Base-by-base conservation (phyloP, 1,139 yeast genomes). In the Magnusiomyces tetraspermus region DNA sequence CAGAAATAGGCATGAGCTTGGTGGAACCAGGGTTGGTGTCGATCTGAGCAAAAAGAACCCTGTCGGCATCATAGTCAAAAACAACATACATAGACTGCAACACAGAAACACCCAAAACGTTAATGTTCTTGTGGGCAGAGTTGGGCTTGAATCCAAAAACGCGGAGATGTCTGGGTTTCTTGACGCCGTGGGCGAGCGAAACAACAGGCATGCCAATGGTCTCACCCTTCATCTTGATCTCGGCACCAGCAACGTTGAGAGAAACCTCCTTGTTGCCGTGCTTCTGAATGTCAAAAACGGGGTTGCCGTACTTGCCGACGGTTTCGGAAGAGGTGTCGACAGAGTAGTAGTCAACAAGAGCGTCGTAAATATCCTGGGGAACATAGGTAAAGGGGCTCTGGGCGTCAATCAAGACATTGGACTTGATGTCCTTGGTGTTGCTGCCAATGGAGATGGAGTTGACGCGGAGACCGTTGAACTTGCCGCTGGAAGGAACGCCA, bases 11-110 rank as follows among this genome's bases (percentile, higher is more conserved):
- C 19, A 26, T 30, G 17, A 43, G 13, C 5, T 17, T 3, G 13
- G 46, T 26, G 21, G 46, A 17, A 6, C 46, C 46, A n/a, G 46
- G 46, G 23, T 17, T 26, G 13, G 22, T 17, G 36, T 43, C 24
- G 21, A 30, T 30, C 46, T 43, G 46, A 11, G 46, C 46, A 28
- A 43, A n/a, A 2, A 15, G 23, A n/a, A 43, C 28, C n/a, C 33
- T 30, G n/a, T 43, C 46, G 4, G 21, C 46, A 24, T 43, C 46
- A n/a, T 26, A 43, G 21, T 43, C 46, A 28, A 26, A 43, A 28
- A 43, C 46, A 26, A 43, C 36, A 28, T 43, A 43, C 46, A 43
- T 43, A 22, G 33, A 26, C 33, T 43, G n/a, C 5, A 43, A 17
- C 13, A 28, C 17, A 15, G 31, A 26, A 24, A 30, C 6, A 28